These are phyloP conservation scores for Trichoderma parareesei DNA, from an alignment of 495 filamentous ascomycete species.

Conservation along the genomic window DNA sequence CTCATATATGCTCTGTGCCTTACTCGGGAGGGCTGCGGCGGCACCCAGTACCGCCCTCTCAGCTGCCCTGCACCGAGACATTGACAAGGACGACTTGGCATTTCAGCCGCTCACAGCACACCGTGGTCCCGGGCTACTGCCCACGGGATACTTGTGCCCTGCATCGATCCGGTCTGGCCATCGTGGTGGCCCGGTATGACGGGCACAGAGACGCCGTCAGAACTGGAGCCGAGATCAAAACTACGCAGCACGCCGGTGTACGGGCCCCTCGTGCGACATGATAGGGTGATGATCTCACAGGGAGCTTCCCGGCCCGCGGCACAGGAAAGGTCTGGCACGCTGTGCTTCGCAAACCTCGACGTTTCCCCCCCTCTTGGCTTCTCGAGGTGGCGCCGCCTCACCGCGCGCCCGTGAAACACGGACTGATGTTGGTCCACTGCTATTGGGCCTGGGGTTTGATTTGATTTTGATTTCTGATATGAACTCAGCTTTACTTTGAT, in stretches of 20 bases:
- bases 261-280: neutral
- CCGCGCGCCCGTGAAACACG: neutral
- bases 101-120: neutral
- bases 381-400: constrained; percentile 3
- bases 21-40: neutral
- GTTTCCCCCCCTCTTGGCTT: neutral
- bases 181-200: too few species aligned
- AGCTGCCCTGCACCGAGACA: neutral
- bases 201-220: too few species aligned
- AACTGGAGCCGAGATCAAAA: neutral
- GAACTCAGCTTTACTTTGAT: neutral
- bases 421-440: neutral
- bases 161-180: too few species aligned
- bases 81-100: neutral
- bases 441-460: neutral
- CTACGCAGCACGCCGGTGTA: neutral
- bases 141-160: too few species aligned
- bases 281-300: neutral
- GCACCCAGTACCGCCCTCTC: neutral
- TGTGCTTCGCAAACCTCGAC: neutral
- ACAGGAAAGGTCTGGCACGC: neutral
- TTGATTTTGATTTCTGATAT: neutral
- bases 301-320: neutral
- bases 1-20: neutral
- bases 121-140: neutral